Percentiles rank a stretch among this genome's conserved stretches.
These are phyloP conservation scores for Aquanectria penicillioides DNA, from an alignment of 2,329 filamentous ascomycete genomes.

Conservation along the genomic window DNA sequence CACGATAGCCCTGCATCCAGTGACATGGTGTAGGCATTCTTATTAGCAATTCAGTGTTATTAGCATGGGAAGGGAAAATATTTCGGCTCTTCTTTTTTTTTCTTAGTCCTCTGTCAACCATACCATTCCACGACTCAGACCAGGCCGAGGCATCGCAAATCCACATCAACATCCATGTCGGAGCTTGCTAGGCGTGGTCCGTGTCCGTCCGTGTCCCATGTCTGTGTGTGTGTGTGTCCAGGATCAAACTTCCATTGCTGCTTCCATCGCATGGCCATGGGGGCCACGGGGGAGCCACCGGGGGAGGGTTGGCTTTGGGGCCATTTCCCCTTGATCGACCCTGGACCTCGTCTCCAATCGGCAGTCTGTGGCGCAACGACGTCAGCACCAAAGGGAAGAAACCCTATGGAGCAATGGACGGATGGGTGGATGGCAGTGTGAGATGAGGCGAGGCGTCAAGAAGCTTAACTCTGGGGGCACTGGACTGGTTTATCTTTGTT, in stretches of 20 bases:
- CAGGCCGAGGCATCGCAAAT: conserved; percentile 3
- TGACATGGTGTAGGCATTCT: not conserved
- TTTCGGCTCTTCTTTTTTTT: conserved; percentile 13
- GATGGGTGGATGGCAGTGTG: not conserved
- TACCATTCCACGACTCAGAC: conserved; percentile 8
- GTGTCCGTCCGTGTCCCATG: conserved; percentile 29
- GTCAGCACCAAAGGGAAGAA: conserved; percentile 30
- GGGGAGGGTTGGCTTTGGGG: too few relatives aligned
- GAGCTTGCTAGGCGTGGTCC: conserved; percentile 11
- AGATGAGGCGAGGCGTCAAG: conserved; percentile 15
- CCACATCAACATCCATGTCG: not conserved
- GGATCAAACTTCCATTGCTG: conserved; percentile 22
- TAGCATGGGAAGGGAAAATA: conserved; percentile 2
- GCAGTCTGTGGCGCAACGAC: conserved; percentile 34
- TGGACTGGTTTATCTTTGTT: not conserved
- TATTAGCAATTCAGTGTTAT: conserved; percentile 11
- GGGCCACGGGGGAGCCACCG: too few relatives aligned
- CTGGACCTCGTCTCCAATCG: conserved; percentile 35
- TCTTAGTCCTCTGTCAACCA: conserved; percentile 7
- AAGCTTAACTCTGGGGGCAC: conserved; percentile 15
- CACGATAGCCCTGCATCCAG: not conserved
- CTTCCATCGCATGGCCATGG: too few relatives aligned
- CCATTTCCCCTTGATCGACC: conserved; percentile 37
- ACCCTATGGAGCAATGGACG: conserved; percentile 10
- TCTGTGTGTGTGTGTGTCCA: too few relatives aligned